Percentiles rank a stretch among this genome's conserved stretches.
Evolutionary conservation across 176 grass and related monocot genomes (phyloP).

Genomic region (Oryza brachyantha): DNA sequence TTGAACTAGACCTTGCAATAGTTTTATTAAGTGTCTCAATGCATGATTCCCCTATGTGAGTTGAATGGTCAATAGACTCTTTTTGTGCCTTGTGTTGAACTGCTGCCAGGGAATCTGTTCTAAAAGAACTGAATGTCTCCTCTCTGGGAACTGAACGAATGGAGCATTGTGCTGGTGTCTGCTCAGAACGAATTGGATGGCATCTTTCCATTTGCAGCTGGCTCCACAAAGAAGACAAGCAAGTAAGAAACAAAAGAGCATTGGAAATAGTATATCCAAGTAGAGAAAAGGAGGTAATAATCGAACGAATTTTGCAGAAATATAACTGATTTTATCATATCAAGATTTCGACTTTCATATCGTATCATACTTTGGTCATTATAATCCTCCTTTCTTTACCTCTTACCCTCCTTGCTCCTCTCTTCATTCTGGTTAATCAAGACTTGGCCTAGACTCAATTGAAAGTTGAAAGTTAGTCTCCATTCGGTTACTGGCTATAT

Average conservation of each 20-base stretch:
- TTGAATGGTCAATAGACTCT: conserved; percentile 6
- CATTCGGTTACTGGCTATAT: neutral
- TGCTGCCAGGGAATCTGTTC: neutral
- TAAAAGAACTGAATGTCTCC: conserved; percentile 23
- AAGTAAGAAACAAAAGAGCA: neutral
- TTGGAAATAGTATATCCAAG: neutral
- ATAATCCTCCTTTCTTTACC: no score
- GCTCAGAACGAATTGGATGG: neutral
- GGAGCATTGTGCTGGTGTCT: neutral
- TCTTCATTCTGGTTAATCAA: no score
- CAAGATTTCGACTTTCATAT: neutral
- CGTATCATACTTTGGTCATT: no score
- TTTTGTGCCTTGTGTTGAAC: conserved; percentile 1
- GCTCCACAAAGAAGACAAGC: neutral
- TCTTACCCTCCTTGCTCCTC: no score
- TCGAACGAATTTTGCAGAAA: neutral
- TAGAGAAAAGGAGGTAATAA: neutral
- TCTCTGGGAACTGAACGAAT: conserved; percentile 25
- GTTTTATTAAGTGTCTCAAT: conserved; percentile 6
- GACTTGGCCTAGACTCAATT: no score
- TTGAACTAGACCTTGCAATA: neutral
- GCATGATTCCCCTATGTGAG: neutral
- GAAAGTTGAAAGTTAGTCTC: no score
- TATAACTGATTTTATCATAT: neutral
- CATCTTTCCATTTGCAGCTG: conserved; percentile 22